A percentile compares a stretch with the other conserved stretches of the same genome.
These are phyloP conservation scores for Carex kokanica DNA, from an alignment of 176 grass and related monocot genomes.

Conservation along the genomic window DNA sequence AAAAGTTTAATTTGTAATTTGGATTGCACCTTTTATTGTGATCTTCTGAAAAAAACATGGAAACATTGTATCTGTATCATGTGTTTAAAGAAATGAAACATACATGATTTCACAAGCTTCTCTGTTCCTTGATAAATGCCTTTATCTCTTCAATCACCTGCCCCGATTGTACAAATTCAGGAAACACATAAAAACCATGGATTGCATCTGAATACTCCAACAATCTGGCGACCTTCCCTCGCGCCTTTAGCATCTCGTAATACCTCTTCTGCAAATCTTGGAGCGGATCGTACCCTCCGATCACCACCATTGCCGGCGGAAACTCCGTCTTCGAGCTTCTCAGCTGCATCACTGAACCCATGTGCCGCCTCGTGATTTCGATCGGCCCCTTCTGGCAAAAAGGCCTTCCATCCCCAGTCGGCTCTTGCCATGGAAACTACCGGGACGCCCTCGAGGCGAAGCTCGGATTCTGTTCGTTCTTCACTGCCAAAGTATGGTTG, in stretches of 20 bases:
- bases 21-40: no score
- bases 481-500: constrained; percentile 50
- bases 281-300: constrained; percentile 72
- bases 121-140: constrained; percentile 40
- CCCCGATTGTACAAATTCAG: constrained; percentile 41
- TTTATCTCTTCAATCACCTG: constrained; percentile 51
- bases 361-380: constrained; percentile 25
- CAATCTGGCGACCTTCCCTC: constrained; percentile 38
- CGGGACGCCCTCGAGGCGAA: neutral
- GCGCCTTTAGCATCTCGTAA: constrained; percentile 34
- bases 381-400: constrained; percentile 22
- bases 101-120: neutral
- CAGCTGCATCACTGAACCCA: neutral
- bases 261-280: constrained; percentile 76
- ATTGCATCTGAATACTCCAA: constrained; percentile 69
- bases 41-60: neutral
- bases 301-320: constrained; percentile 49
- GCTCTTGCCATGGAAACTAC: constrained; percentile 7
- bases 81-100: no score
- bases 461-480: constrained; percentile 34
- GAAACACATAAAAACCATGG: constrained; percentile 85
- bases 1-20: no score
- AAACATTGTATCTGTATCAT: neutral
- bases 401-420: constrained; percentile 34
- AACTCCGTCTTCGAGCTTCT: constrained; percentile 15